Evolutionary conservation across 169 alveolate species (phyloP).

Genomic region (Cryptosporidium viatorum): DNA sequence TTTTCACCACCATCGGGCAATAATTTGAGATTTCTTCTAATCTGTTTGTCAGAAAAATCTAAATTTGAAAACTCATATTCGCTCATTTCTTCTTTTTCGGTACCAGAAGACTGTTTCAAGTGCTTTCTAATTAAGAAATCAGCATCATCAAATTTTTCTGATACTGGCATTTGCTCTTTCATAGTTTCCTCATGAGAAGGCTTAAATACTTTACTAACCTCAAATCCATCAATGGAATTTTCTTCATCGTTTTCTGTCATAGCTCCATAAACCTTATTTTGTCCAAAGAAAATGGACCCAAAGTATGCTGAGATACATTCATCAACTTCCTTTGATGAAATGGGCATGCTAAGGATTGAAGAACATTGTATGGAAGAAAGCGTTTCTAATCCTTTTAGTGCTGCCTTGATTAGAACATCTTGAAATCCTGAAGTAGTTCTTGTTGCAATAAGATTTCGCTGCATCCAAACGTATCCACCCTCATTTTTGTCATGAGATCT

Average conservation of each 20-base stretch:
- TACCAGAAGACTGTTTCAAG: not conserved
- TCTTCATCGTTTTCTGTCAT: conserved; percentile 38
- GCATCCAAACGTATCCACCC: conserved; percentile 70
- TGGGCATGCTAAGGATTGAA: conserved; percentile 1
- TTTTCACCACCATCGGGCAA: not conserved
- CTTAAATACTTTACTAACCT: not conserved
- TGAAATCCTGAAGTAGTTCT: conserved; percentile 66
- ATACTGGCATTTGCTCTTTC: not conserved
- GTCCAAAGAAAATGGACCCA: conserved; percentile 40
- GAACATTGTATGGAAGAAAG: conserved; percentile 64
- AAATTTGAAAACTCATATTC: not conserved
- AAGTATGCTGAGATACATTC: conserved; percentile 47
- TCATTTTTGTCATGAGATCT: conserved; percentile 31
- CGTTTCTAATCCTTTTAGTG: conserved; percentile 30
- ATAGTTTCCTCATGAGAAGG: not conserved
- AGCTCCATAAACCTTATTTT: conserved; percentile 48
- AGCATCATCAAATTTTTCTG: conserved; percentile 1
- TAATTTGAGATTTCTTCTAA: not conserved
- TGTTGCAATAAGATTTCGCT: conserved; percentile 31
- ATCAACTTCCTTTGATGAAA: conserved; percentile 46
- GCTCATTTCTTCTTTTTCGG: not conserved
- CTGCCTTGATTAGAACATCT: conserved; percentile 53
- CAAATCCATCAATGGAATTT: conserved; percentile 33
- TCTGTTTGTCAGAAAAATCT: not conserved
- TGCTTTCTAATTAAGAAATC: conserved; percentile 28